phyloP scores from a whole-genome alignment of 2,329 filamentous ascomycete species.

The Aphanoascus verrucosus region DNA sequence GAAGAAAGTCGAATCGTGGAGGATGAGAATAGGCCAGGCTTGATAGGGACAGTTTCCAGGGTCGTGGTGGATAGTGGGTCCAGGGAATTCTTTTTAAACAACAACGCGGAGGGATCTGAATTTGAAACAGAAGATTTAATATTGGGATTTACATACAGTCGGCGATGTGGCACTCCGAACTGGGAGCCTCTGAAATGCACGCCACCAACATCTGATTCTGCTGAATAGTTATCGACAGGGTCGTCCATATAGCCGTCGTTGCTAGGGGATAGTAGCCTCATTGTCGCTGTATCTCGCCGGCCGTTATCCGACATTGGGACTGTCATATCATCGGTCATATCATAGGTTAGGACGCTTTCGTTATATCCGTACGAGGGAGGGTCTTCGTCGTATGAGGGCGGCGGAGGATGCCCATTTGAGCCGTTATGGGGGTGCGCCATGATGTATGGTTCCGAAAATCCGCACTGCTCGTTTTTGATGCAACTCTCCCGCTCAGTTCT shows the following conservation, averaged over 20 bases:
- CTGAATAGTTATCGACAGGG: conserved; percentile 8
- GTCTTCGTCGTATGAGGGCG: conserved; percentile 33
- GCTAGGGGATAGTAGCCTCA: conserved; percentile 36
- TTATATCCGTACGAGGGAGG: conserved; percentile 33
- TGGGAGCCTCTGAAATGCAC: conserved; percentile 10
- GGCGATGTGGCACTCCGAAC: conserved; percentile 9
- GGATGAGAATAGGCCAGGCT: conserved; percentile 1
- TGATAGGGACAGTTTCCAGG: conserved; percentile 16
- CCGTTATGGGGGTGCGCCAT: neutral
- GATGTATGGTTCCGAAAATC: neutral
- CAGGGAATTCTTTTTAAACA: neutral
- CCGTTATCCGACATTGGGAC: conserved; percentile 16
- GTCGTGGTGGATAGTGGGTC: conserved; percentile 2
- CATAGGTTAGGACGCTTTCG: conserved; percentile 24
- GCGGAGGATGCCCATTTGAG: conserved; percentile 18
- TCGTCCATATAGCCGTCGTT: conserved; percentile 3
- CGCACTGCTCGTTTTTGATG: neutral
- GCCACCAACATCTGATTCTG: conserved; percentile 12
- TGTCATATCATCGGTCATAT: conserved; percentile 24
- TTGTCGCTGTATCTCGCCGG: conserved; percentile 30
- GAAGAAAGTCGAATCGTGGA: neutral
- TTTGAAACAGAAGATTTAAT: conserved; percentile 11
- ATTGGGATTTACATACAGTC: conserved; percentile 29
- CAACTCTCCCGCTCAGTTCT: neutral
- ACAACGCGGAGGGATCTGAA: conserved; percentile 8